These are phyloP conservation scores for Chlorella variabilis DNA, from an alignment of 163 green algal species.

Conservation along the genomic window DNA sequence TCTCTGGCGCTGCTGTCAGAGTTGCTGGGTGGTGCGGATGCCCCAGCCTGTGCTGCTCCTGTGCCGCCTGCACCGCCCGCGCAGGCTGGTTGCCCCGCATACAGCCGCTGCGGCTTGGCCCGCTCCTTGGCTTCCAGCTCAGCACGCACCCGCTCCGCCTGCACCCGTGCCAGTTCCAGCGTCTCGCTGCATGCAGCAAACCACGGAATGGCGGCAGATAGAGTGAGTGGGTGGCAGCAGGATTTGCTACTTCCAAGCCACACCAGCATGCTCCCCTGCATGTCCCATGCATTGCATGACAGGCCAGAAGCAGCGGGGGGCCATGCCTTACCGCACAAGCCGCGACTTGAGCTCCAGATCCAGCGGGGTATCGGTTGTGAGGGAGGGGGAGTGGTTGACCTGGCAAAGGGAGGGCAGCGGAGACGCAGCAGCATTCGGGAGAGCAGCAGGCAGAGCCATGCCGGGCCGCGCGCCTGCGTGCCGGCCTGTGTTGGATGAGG, in stretches of 20 bases:
- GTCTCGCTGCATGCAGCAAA: background rate
- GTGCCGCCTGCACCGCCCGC: background rate
- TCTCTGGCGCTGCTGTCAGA: too few relatives aligned
- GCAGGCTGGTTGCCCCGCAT: background rate
- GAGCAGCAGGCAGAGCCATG: background rate
- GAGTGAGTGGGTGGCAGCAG: too few relatives aligned
- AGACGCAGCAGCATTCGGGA: background rate
- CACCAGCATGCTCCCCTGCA: too few relatives aligned
- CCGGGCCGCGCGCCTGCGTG: too few relatives aligned
- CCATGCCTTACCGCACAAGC: conserved; percentile 48
- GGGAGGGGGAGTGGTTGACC: conserved; percentile 87
- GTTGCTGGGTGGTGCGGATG: background rate
- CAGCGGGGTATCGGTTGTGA: conserved; percentile 74
- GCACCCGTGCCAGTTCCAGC: conserved; percentile 10
- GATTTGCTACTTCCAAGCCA: background rate
- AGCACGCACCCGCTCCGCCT: conserved; percentile 45
- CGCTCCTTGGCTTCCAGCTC: conserved; percentile 51
- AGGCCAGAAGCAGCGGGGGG: background rate
- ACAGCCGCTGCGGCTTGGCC: conserved; percentile 2
- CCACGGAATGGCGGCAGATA: background rate
- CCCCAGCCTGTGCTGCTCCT: too few relatives aligned
- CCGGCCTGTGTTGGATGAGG: background rate
- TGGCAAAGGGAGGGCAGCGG: background rate
- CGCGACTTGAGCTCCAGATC: conserved; percentile 76
- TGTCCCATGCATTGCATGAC: conserved; percentile 43